phyloP scores from a whole-genome alignment of 2,329 filamentous ascomycete species.

The Ophiostoma novo-ulmi region DNA sequence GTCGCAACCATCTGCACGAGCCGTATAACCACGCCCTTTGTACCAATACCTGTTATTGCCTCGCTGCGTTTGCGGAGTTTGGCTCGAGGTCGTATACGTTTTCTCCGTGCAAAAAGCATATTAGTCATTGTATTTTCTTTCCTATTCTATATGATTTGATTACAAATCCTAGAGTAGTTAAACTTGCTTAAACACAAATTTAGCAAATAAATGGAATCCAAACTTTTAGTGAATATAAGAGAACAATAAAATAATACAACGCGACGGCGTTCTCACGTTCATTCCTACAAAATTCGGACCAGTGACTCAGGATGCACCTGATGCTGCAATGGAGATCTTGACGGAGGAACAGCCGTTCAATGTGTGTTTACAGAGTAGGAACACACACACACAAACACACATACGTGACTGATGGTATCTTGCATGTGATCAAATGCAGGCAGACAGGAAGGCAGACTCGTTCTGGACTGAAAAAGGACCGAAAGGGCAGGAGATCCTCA shows the following conservation, averaged over 20 bases:
- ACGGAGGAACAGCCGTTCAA: not conserved
- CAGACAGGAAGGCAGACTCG: conserved; percentile 11
- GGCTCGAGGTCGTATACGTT: not conserved
- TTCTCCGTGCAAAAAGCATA: not conserved
- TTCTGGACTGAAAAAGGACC: not conserved
- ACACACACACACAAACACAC: no score
- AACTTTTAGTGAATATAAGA: no score
- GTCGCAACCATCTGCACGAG: not conserved
- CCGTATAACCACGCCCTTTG: conserved; percentile 1
- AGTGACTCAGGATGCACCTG: conserved; percentile 1
- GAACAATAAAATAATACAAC: not conserved
- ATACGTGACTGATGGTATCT: not conserved
- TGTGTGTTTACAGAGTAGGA: no score
- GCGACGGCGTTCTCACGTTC: not conserved
- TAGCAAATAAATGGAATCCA: no score
- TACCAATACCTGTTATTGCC: not conserved
- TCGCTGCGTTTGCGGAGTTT: not conserved
- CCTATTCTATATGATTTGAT: not conserved
- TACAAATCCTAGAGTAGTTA: not conserved
- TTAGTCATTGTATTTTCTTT: not conserved
- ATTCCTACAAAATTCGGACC: not conserved
- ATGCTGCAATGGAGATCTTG: not conserved
- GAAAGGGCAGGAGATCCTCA: not conserved
- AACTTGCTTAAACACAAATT: not conserved
- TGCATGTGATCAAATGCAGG: conserved; percentile 2